Conservation (phyloP, 164 flowering plant genomes). For the Tetracentron sinense region DNA sequence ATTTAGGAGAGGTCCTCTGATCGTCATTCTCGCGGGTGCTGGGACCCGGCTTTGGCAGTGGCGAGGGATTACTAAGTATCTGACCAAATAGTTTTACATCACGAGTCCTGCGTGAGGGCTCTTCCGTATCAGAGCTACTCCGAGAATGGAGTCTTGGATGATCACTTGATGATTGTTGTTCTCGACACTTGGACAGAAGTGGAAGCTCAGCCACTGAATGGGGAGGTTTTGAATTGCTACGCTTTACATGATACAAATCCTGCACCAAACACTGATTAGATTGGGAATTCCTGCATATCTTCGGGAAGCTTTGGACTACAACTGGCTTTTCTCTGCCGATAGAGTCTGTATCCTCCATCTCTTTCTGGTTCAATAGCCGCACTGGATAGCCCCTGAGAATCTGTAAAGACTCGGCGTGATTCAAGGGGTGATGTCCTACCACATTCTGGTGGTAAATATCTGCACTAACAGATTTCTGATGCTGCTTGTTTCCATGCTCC, state of each 20-base stretch:
- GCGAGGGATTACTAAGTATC: conserved; percentile 51
- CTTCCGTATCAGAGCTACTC: conserved; percentile 43
- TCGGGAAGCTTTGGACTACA: conserved; percentile 22
- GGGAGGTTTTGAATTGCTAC: conserved; percentile 30
- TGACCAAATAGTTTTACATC: conserved; percentile 84
- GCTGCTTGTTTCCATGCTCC: conserved; percentile 18
- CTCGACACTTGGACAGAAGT: conserved; percentile 20
- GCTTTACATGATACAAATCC: conserved; percentile 35
- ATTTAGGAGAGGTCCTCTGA: conserved; percentile 17
- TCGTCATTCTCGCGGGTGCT: conserved; percentile 21
- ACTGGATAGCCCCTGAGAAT: conserved; percentile 42
- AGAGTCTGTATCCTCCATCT: conserved; percentile 20
- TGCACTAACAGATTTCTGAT: conserved; percentile 10
- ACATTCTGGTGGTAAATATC: conserved; percentile 20
- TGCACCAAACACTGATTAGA: conserved; percentile 15
- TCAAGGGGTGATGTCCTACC: conserved; percentile 14
- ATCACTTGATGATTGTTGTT: conserved; percentile 21
- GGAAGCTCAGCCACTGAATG: conserved; percentile 29
- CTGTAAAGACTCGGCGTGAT: conserved; percentile 29
- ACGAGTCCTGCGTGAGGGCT: conserved; percentile 40
- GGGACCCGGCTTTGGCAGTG: conserved; percentile 31
- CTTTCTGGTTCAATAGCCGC: conserved; percentile 34
- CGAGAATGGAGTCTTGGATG: conserved; percentile 24
- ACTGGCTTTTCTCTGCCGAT: conserved; percentile 19
- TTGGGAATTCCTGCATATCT: conserved; percentile 17